Base-by-base conservation (phyloP, 257 asterid genomes). In the Phtheirospermum japonicum region DNA sequence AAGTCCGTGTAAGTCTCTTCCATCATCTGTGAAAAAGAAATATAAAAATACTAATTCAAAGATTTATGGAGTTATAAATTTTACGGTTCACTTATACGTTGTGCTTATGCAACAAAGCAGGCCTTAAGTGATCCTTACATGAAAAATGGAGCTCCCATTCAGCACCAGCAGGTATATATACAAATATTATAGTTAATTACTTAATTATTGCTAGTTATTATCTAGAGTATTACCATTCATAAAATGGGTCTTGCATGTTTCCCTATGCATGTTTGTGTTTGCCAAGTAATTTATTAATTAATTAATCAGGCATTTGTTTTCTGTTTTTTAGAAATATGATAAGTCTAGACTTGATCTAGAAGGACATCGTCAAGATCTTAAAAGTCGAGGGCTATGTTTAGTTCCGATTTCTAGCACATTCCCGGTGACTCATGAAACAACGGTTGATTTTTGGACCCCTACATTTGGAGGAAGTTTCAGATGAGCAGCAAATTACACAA, bases 341-440 rank as follows among this genome's bases (percentile, higher is more conserved):
- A 79, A 66, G 57, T 66, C 83, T 0, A 85, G 80, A 66, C 18
- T 1, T 8, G 86, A 84, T 73, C 74, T 66, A 39, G 88, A 77
- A 28, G 83, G 69, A 46, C 69, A 65, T 1, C 70, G 70, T 31
- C 86, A 82, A 67, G 95, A 87, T 74, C 94, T 87, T 26, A 72
- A 84, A 73, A 82, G 86, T 72, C 79, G 86, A 72, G 95, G 95
- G 46, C 70, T 87, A 57, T 87, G 95, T 70, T 61, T 87, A 57
- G 94, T 85, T 36, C 94, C 95, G 0, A 74, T 87, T 18, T 81
- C 95, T 9, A 84, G 86, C 84, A 85, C 94, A 6, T 87, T 85
- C 60, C 90, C 95, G 0, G 77, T 85, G 36, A 72, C 86, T 11
- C 85, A 83, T 19, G 95, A 85, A 59, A 70, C 94, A 0, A 64